These are phyloP conservation scores for Fusarium napiforme DNA, from an alignment of 2,329 filamentous ascomycete species.

Conservation along the genomic window DNA sequence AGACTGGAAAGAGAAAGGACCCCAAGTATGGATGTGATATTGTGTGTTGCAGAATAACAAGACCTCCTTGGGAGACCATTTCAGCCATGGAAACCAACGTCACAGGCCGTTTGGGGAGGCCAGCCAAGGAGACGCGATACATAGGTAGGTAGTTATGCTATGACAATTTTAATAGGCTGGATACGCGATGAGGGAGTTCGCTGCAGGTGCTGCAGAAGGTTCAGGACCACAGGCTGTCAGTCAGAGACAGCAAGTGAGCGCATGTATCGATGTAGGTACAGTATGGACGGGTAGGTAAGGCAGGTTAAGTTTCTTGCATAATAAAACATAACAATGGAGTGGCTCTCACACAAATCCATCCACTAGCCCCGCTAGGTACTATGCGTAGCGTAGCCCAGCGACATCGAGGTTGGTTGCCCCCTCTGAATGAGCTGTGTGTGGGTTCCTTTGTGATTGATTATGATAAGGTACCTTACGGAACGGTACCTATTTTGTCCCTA, in stretches of 20 bases:
- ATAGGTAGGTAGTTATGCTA: neutral
- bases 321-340: conserved; percentile 3
- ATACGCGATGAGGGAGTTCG: conserved; percentile 1
- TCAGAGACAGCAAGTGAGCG: neutral
- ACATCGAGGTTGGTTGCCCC: conserved; percentile 26
- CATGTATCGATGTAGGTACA: neutral
- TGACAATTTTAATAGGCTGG: neutral
- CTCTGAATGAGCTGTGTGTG: conserved; percentile 6
- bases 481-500: conserved; percentile 6
- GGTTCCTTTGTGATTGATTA: conserved; percentile 10
- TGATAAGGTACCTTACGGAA: neutral
- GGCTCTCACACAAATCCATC: neutral
- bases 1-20: conserved; percentile 35
- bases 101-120: conserved; percentile 23
- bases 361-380: conserved; percentile 13
- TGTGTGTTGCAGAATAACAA: conserved; percentile 24
- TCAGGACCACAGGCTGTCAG: neutral
- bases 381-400: neutral
- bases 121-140: conserved; percentile 9
- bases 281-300: conserved; percentile 32
- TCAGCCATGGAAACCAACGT: conserved; percentile 29
- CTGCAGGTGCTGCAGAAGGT: conserved; percentile 8
- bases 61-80: conserved; percentile 4
- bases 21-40: conserved; percentile 17
- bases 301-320: conserved; percentile 34